Conservation (phyloP, 164 flowering plant species). For the Vitis amurensis region DNA sequence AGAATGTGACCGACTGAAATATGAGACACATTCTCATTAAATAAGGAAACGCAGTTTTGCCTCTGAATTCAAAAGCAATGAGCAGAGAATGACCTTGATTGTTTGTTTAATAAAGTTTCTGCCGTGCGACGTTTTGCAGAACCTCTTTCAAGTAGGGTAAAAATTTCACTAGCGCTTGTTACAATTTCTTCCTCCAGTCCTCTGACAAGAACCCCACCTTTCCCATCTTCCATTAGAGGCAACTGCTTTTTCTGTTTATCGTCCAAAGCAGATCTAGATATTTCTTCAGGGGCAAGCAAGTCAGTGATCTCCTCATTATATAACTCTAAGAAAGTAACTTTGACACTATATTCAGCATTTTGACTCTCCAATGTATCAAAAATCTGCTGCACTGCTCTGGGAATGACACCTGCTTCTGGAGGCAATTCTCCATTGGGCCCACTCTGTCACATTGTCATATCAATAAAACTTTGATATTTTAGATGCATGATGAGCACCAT, state of each 20-base stretch:
- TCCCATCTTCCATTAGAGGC: conserved; percentile 96
- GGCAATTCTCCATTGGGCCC: conserved; percentile 88
- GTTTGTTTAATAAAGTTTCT: conserved; percentile 90
- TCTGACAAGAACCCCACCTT: conserved; percentile 95
- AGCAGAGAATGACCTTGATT: conserved; percentile 65
- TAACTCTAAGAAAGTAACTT: conserved; percentile 91
- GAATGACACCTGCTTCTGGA: conserved; percentile 90
- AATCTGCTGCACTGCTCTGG: conserved; percentile 90
- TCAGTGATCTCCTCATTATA: conserved; percentile 98
- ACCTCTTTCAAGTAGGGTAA: conserved; percentile 85
- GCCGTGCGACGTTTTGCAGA: conserved; percentile 96
- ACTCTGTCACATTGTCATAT: conserved; percentile 40
- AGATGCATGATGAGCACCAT: not conserved
- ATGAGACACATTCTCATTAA: not conserved
- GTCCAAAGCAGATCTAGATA: conserved; percentile 59
- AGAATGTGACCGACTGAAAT: conserved; percentile 95
- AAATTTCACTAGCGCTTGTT: conserved; percentile 86
- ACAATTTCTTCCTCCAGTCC: conserved; percentile 98
- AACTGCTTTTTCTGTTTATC: conserved; percentile 86
- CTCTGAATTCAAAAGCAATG: not conserved
- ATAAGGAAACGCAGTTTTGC: not conserved
- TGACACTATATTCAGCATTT: conserved; percentile 95
- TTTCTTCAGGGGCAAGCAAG: conserved; percentile 85
- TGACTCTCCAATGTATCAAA: conserved; percentile 94
- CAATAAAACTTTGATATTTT: not conserved